Base-by-base conservation (phyloP, 2,329 filamentous ascomycete genomes). In the Clarireedia monteithiana region DNA sequence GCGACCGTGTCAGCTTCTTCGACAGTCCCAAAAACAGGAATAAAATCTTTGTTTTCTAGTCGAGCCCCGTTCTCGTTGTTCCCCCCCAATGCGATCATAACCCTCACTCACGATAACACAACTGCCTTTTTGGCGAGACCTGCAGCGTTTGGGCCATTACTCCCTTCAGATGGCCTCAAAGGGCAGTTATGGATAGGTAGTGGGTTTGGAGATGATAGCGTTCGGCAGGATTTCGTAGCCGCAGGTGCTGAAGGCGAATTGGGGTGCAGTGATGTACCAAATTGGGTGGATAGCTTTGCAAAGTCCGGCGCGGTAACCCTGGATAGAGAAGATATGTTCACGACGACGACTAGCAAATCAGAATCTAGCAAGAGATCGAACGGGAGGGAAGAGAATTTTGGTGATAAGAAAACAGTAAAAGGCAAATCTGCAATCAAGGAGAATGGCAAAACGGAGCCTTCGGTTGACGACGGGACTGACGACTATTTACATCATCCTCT, bases 21-120 rank as follows among this genome's bases (percentile, higher is more conserved):
- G 12, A 39, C 59, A 14, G 34, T 55, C 6, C 54, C 56, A 9
- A 63, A 59, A 26, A 74, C 77, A 36, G 72, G 78, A 55, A 69
- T 85, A 48, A 74, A 74, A 56, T 76, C 79, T 40, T 74, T 89
- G 61, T 83, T 89, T 71, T 85, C 85, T 61, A 88, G 89, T 71
- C 84, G 83, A 58, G 78, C 84, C 5, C 86, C 91, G 0, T 89
- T 91, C 61, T 91, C 89, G 20, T 83, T 99, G 23, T 99, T 99
- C 69, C 91, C 92, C 4, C 91, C 91, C 3, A 96, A 94, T 62
- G 94, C 94, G 48, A 88, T 95, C 66, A 96, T 99, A 69, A 96
- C 89, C 71, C 80, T 99, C 59, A 96, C 91, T 67, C 91, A 97
- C 72, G 94, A 99, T 73, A 99, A 99, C 72, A 96, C 90, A 63